These are phyloP conservation scores for Aspergillus cejpii DNA, from an alignment of 2,329 filamentous ascomycete species.

Conservation along the genomic window DNA sequence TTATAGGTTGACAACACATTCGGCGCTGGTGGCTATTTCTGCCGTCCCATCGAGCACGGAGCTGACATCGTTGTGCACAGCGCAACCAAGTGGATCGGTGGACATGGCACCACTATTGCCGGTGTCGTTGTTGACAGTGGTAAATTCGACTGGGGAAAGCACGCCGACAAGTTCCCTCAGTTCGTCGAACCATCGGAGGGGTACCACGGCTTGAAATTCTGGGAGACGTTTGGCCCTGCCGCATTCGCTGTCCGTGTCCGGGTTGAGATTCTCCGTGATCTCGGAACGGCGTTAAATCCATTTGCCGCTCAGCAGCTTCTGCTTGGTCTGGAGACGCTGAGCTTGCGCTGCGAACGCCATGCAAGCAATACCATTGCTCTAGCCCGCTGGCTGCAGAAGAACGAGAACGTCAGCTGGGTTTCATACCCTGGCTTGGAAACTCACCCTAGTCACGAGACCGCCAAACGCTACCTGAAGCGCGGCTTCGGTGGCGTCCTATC, in stretches of 20 bases:
- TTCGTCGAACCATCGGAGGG: slow-evolving; percentile 79
- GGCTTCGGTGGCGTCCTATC: slow-evolving; percentile 88
- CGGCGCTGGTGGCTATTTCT: slow-evolving; percentile 83
- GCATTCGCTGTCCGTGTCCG: slow-evolving; percentile 79
- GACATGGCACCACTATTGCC: slow-evolving; percentile 85
- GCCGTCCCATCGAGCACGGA: slow-evolving; percentile 79
- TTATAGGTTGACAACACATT: slow-evolving; percentile 90
- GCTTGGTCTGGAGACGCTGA: slow-evolving; percentile 83
- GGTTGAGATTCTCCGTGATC: slow-evolving; percentile 82
- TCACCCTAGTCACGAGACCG: slow-evolving; percentile 70
- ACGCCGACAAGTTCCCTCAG: slow-evolving; percentile 80
- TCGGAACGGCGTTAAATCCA: slow-evolving; percentile 76
- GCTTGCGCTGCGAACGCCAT: slow-evolving; percentile 77
- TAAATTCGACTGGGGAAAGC: slow-evolving; percentile 88
- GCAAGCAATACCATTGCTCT: slow-evolving; percentile 74
- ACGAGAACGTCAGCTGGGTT: slow-evolving; percentile 82
- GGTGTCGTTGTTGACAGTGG: slow-evolving; percentile 82
- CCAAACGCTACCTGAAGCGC: slow-evolving; percentile 77
- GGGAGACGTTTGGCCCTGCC: slow-evolving; percentile 80
- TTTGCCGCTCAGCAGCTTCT: slow-evolving; percentile 91
- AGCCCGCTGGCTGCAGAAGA: slow-evolving; percentile 75
- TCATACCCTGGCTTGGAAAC: slow-evolving; percentile 82
- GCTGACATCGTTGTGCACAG: slow-evolving; percentile 93
- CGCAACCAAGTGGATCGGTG: slow-evolving; percentile 95
- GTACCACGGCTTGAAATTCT: slow-evolving; percentile 92